Conservation (phyloP, 805 yeast species). For the Myxozyma mucilagina region DNA sequence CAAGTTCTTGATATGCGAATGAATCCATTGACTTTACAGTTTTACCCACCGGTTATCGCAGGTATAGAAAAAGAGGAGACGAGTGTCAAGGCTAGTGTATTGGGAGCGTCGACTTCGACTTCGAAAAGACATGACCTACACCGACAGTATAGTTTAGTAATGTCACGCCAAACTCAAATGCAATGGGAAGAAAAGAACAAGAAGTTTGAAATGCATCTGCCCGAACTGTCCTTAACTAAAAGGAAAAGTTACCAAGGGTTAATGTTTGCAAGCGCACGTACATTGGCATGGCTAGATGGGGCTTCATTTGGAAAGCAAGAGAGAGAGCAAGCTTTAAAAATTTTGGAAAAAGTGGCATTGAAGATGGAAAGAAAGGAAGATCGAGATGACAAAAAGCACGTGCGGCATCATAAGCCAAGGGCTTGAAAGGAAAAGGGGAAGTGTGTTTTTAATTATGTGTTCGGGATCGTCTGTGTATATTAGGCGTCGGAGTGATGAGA, state of each 20-base stretch:
- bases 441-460: too few relatives aligned
- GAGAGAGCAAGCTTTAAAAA: constrained; percentile 6
- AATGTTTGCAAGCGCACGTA: constrained; percentile 22
- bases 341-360: constrained; percentile 24
- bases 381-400: not conserved
- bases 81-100: not conserved
- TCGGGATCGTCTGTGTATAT: not conserved
- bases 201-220: constrained; percentile 16
- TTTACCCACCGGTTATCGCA: constrained; percentile 33
- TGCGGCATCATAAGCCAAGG: not conserved
- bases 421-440: not conserved
- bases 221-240: constrained; percentile 4
- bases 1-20: constrained; percentile 37
- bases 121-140: constrained; percentile 12
- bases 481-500: not conserved
- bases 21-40: constrained; percentile 37
- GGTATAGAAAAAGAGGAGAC: not conserved
- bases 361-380: constrained; percentile 9
- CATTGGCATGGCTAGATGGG: constrained; percentile 28
- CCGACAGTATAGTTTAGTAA: constrained; percentile 19
- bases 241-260: constrained; percentile 28
- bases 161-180: constrained; percentile 22
- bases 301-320: constrained; percentile 8
- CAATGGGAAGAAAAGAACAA: constrained; percentile 21
- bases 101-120: not conserved